Evolutionary conservation across 495 filamentous ascomycete genomes (phyloP).

Genomic region (Gamarada debralockiae): DNA sequence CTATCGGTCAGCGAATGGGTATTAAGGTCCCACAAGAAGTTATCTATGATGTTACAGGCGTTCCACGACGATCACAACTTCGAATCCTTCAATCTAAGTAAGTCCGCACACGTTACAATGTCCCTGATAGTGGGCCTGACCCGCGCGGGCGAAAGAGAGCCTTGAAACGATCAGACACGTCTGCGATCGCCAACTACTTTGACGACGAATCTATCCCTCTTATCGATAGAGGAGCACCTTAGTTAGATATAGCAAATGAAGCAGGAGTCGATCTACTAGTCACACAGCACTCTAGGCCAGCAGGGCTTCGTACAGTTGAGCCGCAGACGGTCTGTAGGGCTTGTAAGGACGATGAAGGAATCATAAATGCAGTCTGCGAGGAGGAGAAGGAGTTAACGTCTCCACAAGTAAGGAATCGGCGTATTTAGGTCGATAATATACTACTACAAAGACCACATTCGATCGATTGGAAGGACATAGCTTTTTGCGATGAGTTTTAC

Average conservation of each 20-base stretch:
- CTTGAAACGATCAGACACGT: not conserved
- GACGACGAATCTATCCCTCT: not conserved
- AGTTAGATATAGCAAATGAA: not conserved
- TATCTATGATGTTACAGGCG: not conserved
- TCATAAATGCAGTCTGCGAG: not conserved
- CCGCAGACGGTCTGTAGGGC: not conserved
- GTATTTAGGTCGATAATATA: not conserved
- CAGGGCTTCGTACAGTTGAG: not conserved
- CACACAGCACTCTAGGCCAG: not conserved
- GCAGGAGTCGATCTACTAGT: not conserved
- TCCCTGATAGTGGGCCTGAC: not conserved
- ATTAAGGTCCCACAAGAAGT: not conserved
- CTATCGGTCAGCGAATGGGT: not conserved
- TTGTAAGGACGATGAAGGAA: not conserved
- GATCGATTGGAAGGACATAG: not conserved
- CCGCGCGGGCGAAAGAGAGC: not conserved
- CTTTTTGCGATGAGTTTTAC: slow-evolving; percentile 9
- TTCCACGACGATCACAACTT: not conserved
- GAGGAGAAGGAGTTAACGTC: not conserved
- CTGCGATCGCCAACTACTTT: not conserved
- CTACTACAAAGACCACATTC: not conserved
- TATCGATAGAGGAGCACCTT: not conserved
- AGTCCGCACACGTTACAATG: not conserved
- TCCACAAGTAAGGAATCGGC: not conserved
- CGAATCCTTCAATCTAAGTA: not conserved